Conservation (phyloP, 225 moss, liverwort and hornwort genomes). For the Pseudoscleropodium purum region DNA sequence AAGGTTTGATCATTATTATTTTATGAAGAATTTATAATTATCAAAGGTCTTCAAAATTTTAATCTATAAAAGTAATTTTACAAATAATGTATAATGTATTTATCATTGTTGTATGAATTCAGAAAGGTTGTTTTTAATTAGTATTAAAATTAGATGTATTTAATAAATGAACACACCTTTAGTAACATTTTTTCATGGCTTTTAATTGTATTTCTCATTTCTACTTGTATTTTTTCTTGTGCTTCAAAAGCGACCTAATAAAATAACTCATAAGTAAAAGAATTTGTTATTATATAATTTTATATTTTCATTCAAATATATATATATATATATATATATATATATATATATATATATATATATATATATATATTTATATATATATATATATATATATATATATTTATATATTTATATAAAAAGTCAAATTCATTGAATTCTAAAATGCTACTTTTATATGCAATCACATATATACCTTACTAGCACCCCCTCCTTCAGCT, state of each 20-base stretch:
- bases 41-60: not conserved
- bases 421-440: not conserved
- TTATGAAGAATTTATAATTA: no score
- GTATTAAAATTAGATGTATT: no score
- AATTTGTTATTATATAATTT: no score
- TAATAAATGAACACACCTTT: constrained; percentile 22
- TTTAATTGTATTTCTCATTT: constrained; percentile 52
- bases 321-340: no score
- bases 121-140: not conserved
- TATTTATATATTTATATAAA: no score
- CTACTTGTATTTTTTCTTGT: constrained; percentile 5
- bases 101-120: not conserved
- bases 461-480: not conserved
- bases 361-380: no score
- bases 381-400: no score
- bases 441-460: not conserved
- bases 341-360: no score
- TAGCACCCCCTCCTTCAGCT: constrained; percentile 3
- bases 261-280: no score
- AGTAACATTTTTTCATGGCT: constrained; percentile 79
- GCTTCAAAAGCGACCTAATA: not conserved
- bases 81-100: no score
- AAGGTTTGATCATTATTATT: not conserved
- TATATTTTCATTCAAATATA: not conserved
- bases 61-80: not conserved